phyloP scores from a whole-genome alignment of 495 filamentous ascomycete genomes.

The Hamigera avellanea region DNA sequence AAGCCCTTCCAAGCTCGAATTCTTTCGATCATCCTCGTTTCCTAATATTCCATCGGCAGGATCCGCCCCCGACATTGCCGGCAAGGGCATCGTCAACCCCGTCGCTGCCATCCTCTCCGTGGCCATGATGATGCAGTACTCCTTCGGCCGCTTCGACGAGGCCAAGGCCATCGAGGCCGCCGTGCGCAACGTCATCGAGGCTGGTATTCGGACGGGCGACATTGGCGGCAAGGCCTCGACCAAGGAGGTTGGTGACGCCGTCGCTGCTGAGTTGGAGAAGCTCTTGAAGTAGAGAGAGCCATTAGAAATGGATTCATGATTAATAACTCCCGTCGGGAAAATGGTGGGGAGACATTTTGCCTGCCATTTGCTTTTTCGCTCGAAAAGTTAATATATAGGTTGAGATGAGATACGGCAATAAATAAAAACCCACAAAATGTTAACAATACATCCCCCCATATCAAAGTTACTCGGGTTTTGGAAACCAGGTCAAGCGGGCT shows the following conservation, averaged over 20 bases:
- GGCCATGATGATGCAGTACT: conserved; percentile 47
- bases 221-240: conserved; percentile 43
- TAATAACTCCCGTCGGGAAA: too few relatives aligned
- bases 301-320: too few relatives aligned
- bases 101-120: conserved; percentile 43
- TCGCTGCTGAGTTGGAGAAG: conserved; percentile 38
- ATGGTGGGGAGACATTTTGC: too few relatives aligned
- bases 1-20: too few relatives aligned
- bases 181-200: conserved; percentile 39
- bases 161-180: conserved; percentile 41
- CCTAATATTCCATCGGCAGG: conserved; percentile 15
- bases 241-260: conserved; percentile 40
- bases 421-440: too few relatives aligned
- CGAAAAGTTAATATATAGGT: too few relatives aligned
- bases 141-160: conserved; percentile 36
- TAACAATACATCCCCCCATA: too few relatives aligned
- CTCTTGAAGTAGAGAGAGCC: conserved; percentile 24
- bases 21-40: too few relatives aligned
- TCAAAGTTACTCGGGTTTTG: too few relatives aligned
- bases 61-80: conserved; percentile 53
- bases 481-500: too few relatives aligned
- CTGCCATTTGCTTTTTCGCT: too few relatives aligned
- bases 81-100: conserved; percentile 76
- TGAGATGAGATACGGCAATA: too few relatives aligned
- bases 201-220: conserved; percentile 41